Evolutionary conservation across 2,329 filamentous ascomycete species (phyloP), one percentile per base, ranked within the genome.

Genomic region (Colletotrichum sp.): DNA sequence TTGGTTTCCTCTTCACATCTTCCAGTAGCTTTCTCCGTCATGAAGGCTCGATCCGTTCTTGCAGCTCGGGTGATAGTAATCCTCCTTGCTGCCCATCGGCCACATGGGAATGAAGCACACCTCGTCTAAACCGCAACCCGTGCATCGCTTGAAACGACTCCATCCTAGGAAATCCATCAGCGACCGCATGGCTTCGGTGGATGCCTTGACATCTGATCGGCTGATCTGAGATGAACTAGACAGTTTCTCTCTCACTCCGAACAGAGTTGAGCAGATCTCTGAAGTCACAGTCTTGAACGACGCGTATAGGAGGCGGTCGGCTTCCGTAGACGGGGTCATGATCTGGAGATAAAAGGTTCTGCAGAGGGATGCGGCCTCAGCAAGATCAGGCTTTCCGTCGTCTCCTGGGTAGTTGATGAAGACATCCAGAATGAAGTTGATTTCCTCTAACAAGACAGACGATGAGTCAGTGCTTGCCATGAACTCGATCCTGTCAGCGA

Each of bases 21-120:
- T 64, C 62, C 62, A 64, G 16, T 64, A 64, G 34, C 62, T 64
- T 7, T 64, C 34, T 16, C 62, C 62, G 34, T 34, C 62, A n/a
- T 44, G 34, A 3, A 44, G 24, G 15, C n/a, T 34, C 16, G 62
- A 64, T 1, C 62, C 62, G 34, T 73, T 73, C 21, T 69, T 59
- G 28, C 64, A 73, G 13, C 34, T 52, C 3, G 71, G 71, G 24
- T 52, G 36, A 0, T 85, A 86, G 78, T 92, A 90, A 79, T 93
- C 92, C 28, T 90, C 86, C 0, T 83, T 79, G 0, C 83, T 86
- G 0, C 92, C 92, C 81, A 88, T 85, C 0, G 92, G 92, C 91
- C 91, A 94, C 79, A 93, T 92, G 2, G 91, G 91, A 21, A 93
- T 84, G 57, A 91, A 87, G 76, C 92, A 91, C 3, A 92, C 82